A percentile compares a stretch with the other conserved stretches of the same genome.
Conservation (phyloP, 148 eudicot genomes). For the Camellia japonica region DNA sequence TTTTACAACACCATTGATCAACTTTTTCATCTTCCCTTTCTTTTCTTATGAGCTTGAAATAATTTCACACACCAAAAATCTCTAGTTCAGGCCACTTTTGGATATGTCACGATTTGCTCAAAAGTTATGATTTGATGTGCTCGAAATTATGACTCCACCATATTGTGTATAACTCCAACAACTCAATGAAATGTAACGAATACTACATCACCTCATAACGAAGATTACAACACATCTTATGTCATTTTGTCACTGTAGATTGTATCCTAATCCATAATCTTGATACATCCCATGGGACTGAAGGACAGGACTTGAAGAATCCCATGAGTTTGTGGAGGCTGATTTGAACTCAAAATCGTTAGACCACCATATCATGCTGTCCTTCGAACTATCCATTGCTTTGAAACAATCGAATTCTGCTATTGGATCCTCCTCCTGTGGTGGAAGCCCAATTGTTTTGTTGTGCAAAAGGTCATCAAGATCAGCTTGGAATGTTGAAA, state of each 20-base stretch:
- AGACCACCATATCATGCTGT: slow-evolving; percentile 41
- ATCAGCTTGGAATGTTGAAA: slow-evolving; percentile 33
- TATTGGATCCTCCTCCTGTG: slow-evolving; percentile 13
- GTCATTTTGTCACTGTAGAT: slow-evolving; percentile 14
- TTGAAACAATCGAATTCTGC: slow-evolving; percentile 40
- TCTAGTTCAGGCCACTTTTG: no score
- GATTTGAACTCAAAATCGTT: slow-evolving; percentile 33
- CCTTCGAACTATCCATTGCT: slow-evolving; percentile 37
- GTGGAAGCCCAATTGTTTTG: slow-evolving; percentile 15
- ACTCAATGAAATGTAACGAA: no score
- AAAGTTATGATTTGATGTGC: no score
- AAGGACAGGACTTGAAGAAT: slow-evolving; percentile 24
- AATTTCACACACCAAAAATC: no score
- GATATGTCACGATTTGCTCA: no score
- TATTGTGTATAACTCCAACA: no score
- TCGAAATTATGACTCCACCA: no score
- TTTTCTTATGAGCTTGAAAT: slow-evolving; percentile 7
- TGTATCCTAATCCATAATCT: slow-evolving; percentile 28
- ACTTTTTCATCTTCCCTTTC: background rate
- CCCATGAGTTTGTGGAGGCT: slow-evolving; percentile 40
- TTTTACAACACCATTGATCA: slow-evolving; percentile 1
- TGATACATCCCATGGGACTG: slow-evolving; percentile 33
- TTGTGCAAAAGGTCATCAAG: slow-evolving; percentile 33
- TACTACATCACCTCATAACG: no score
- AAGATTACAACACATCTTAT: background rate